phyloP scores from a whole-genome alignment of 768 basidiomycete species.

The Suillus variegatus region DNA sequence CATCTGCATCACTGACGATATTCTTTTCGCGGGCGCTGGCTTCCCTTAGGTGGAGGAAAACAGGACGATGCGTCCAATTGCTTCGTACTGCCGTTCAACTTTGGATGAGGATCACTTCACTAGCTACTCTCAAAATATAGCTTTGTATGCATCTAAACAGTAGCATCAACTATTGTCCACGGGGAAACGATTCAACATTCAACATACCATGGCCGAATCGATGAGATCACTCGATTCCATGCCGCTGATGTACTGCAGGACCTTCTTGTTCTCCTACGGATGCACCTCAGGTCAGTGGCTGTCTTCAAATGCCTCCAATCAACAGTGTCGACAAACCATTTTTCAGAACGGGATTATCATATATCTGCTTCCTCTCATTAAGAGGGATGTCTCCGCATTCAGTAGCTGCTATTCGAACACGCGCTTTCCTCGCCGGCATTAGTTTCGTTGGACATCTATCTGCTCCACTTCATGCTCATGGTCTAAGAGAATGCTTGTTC shows the following conservation, averaged over 20 bases:
- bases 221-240: background rate
- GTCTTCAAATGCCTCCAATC: background rate
- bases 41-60: background rate
- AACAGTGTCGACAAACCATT: background rate
- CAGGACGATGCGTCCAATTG: background rate
- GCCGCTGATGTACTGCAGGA: background rate
- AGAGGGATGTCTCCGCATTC: background rate
- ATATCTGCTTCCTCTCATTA: constrained; percentile 1
- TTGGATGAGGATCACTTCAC: background rate
- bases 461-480: background rate
- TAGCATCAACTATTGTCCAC: background rate
- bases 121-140: background rate
- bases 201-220: background rate
- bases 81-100: background rate
- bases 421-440: background rate
- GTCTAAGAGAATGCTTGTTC: background rate
- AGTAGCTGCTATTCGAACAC: background rate
- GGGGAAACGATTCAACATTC: background rate
- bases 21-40: background rate
- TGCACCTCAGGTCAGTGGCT: background rate
- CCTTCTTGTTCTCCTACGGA: background rate
- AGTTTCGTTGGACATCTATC: background rate
- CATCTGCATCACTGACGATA: background rate
- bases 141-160: background rate
- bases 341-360: background rate